Conservation (phyloP, 2,329 filamentous ascomycete species). For the Aspergillus clavatus region DNA sequence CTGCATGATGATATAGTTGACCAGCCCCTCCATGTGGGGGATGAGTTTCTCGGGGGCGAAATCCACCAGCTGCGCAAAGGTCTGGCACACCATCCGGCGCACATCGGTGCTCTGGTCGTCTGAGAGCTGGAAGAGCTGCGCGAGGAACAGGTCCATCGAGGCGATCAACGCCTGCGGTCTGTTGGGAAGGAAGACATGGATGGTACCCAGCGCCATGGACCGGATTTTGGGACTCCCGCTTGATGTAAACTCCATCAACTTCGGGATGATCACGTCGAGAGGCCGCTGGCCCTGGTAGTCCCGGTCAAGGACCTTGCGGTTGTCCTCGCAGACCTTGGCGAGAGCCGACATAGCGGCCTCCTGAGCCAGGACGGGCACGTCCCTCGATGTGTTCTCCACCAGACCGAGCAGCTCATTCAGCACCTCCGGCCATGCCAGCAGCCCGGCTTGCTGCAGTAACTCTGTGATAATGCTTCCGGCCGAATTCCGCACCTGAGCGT, state of each 20-base stretch:
- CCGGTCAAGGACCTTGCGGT: slow-evolving; percentile 75
- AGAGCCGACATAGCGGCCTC: slow-evolving; percentile 92
- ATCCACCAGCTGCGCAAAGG: slow-evolving; percentile 88
- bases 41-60: slow-evolving; percentile 83
- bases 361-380: slow-evolving; percentile 66
- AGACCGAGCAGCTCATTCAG: slow-evolving; percentile 76
- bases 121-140: slow-evolving; percentile 76
- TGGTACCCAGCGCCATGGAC: slow-evolving; percentile 70
- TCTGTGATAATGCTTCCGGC: slow-evolving; percentile 94
- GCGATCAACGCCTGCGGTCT: slow-evolving; percentile 77
- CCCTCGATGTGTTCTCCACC: slow-evolving; percentile 67
- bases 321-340: slow-evolving; percentile 95
- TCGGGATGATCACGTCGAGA: slow-evolving; percentile 81
- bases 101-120: slow-evolving; percentile 75
- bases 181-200: slow-evolving; percentile 87
- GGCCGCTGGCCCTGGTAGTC: slow-evolving; percentile 86
- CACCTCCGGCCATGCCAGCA: slow-evolving; percentile 87
- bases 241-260: slow-evolving; percentile 80
- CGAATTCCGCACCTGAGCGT: slow-evolving; percentile 77
- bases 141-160: slow-evolving; percentile 74
- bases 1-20: slow-evolving; percentile 88
- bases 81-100: slow-evolving; percentile 84
- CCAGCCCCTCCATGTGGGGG: slow-evolving; percentile 79
- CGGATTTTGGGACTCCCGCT: slow-evolving; percentile 73
- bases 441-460: slow-evolving; percentile 74